These are phyloP conservation scores for Cercospora canescens DNA, from an alignment of 2,329 filamentous ascomycete genomes.

Conservation along the genomic window DNA sequence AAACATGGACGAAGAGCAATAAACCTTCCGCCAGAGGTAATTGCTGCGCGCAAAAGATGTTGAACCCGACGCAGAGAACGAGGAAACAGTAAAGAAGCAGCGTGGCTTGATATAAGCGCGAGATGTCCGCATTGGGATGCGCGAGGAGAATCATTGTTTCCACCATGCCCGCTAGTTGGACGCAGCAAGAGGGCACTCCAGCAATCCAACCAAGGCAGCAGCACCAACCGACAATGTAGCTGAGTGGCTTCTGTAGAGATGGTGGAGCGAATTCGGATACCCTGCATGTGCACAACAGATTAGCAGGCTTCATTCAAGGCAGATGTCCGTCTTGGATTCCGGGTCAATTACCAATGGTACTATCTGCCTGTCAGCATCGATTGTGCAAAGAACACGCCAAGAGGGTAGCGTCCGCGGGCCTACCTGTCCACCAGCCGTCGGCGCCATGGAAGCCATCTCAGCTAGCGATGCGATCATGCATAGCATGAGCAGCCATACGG, in stretches of 20 bases:
- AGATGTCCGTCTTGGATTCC: constrained; percentile 5
- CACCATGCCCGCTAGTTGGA: constrained; percentile 34
- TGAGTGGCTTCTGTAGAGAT: constrained; percentile 44
- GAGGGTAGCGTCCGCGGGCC: background rate
- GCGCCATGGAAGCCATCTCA: constrained; percentile 37
- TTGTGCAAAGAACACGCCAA: background rate
- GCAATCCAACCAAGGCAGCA: constrained; percentile 37
- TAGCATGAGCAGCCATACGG: constrained; percentile 36
- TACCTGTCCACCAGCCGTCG: constrained; percentile 28
- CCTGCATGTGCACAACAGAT: constrained; percentile 13
- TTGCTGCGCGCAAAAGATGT: constrained; percentile 37
- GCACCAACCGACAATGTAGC: constrained; percentile 48
- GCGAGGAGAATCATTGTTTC: constrained; percentile 34
- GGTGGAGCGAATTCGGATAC: constrained; percentile 46
- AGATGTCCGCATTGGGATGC: constrained; percentile 28
- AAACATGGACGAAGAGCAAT: constrained; percentile 43
- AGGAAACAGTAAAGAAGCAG: constrained; percentile 35
- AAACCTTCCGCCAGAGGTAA: constrained; percentile 38
- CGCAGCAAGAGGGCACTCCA: constrained; percentile 33
- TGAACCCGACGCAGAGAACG: constrained; percentile 36
- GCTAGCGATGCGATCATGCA: constrained; percentile 36
- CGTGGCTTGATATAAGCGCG: constrained; percentile 33
- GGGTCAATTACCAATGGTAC: constrained; percentile 25
- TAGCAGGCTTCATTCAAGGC: background rate
- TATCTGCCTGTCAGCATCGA: constrained; percentile 17